These are phyloP conservation scores for Sporobolomyces pararoseus DNA, from an alignment of 768 basidiomycete species.

Conservation along the genomic window DNA sequence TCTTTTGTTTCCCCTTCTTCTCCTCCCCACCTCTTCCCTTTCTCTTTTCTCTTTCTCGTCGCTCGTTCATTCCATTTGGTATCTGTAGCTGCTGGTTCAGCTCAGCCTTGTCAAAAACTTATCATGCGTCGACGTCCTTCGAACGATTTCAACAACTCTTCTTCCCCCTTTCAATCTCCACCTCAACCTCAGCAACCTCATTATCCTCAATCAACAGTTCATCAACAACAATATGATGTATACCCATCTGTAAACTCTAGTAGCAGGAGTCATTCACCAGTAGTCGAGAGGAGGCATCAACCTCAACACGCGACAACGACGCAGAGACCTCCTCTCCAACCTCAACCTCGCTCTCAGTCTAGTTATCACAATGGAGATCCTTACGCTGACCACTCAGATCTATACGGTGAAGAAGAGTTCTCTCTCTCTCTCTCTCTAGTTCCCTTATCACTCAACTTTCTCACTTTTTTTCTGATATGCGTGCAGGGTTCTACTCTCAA, in stretches of 20 bases:
- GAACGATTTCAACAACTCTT: background rate
- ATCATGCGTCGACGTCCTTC: background rate
- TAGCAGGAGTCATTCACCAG: constrained; percentile 3
- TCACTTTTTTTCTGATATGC: background rate
- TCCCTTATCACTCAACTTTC: background rate
- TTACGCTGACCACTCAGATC: background rate
- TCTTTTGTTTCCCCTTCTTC: background rate
- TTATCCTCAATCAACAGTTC: too few relatives aligned
- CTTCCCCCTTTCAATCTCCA: too few relatives aligned
- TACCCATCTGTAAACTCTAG: too few relatives aligned
- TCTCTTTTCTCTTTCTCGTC: background rate
- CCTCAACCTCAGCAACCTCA: background rate
- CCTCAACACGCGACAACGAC: background rate
- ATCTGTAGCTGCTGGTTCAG: constrained; percentile 1
- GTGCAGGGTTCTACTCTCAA: constrained; percentile 16
- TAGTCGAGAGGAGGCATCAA: background rate
- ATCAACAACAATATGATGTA: too few relatives aligned
- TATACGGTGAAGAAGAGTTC: constrained; percentile 16
- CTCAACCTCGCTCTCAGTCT: background rate
- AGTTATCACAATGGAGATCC: background rate
- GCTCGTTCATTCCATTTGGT: background rate
- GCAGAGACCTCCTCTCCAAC: background rate
- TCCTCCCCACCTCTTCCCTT: background rate
- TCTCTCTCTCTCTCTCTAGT: background rate
- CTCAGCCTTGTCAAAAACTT: background rate